Evolutionary conservation across 139 green algal species (phyloP).

Genomic region (Picochlorum sp.): DNA sequence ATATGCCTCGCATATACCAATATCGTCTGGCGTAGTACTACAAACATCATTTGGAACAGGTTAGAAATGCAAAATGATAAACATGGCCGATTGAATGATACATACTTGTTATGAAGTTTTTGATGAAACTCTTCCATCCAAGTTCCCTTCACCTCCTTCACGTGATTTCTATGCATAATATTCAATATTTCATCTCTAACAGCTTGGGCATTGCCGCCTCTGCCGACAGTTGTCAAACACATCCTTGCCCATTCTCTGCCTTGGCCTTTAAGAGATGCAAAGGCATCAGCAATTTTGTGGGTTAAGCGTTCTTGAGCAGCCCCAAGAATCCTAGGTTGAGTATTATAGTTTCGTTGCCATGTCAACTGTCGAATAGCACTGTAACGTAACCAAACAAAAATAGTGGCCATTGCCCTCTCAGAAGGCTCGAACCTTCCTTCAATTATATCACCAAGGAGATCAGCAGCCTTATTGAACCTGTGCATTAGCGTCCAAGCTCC

Average conservation of each 20-base stretch:
- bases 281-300: constrained; percentile 50
- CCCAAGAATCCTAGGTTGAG: constrained; percentile 84
- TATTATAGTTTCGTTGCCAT: constrained; percentile 99
- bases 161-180: constrained; percentile 95
- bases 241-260: constrained; percentile 82
- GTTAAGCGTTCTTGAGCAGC: constrained; percentile 88
- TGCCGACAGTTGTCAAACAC: constrained; percentile 78
- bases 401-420: constrained; percentile 43
- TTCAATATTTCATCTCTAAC: constrained; percentile 98
- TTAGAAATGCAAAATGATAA: too few relatives aligned
- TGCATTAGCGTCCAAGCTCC: constrained; percentile 89
- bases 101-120: constrained; percentile 81
- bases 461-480: constrained; percentile 83
- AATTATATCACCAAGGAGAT: constrained; percentile 58
- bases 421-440: constrained; percentile 27
- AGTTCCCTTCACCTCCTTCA: constrained; percentile 62
- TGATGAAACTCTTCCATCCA: constrained; percentile 98
- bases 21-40: constrained; percentile 97
- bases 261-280: constrained; percentile 27
- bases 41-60: too few relatives aligned
- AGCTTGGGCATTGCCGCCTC: constrained; percentile 87
- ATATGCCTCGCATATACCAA: constrained; percentile 97
- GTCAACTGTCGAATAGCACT: constrained; percentile 83
- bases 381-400: constrained; percentile 96
- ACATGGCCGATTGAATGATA: background rate